phyloP scores from a whole-genome alignment of 176 grass and related monocot genomes.

The Microstegium vimineum region DNA sequence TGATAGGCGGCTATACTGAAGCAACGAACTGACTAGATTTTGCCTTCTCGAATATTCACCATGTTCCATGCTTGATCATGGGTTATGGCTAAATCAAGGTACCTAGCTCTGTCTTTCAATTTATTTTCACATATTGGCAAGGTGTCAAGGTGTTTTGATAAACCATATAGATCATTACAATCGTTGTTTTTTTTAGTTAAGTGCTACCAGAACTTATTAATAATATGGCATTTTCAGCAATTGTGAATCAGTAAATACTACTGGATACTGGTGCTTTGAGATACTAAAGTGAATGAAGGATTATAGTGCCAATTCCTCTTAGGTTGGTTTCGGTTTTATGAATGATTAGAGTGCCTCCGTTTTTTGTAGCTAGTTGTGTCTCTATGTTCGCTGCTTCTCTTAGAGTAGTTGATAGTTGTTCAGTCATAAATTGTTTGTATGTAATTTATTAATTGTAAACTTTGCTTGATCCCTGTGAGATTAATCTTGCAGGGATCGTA shows the following conservation, averaged over 20 bases:
- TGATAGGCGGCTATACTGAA: constrained; percentile 14
- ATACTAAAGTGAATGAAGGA: constrained; percentile 55
- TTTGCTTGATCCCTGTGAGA: background rate
- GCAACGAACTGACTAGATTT: background rate
- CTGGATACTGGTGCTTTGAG: constrained; percentile 32
- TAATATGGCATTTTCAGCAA: constrained; percentile 32
- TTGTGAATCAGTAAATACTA: constrained; percentile 45
- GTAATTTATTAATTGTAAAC: background rate
- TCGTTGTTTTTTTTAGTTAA: background rate
- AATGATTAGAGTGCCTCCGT: background rate
- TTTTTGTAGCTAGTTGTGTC: background rate
- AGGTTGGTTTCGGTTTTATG: background rate
- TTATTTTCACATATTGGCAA: background rate
- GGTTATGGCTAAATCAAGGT: constrained; percentile 29
- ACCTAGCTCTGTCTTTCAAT: background rate
- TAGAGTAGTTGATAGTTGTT: background rate
- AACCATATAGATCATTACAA: background rate
- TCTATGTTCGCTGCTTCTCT: background rate
- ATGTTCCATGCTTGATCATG: background rate
- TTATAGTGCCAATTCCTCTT: background rate
- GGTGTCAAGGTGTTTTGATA: background rate
- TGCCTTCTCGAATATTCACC: background rate
- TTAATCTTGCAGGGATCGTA: too few species aligned
- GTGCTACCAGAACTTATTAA: background rate
- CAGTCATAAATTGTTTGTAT: background rate